A percentile compares a stretch with the other conserved stretches of the same genome.
phyloP scores from a whole-genome alignment of 257 asterid genomes.

The Solanum verrucosum region DNA sequence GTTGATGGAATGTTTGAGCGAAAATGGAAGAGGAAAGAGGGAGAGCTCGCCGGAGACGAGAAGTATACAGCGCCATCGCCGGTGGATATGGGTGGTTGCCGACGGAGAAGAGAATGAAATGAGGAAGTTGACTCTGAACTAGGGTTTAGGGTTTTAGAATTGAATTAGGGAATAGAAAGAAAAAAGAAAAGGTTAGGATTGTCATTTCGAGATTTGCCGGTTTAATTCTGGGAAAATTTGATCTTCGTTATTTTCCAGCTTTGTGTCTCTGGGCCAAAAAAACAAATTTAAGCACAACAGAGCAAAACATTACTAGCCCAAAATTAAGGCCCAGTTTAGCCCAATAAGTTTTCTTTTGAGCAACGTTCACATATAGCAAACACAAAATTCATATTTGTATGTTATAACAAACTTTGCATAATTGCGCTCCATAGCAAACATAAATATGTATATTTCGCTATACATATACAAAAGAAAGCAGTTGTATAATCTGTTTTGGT shows the following conservation, averaged over 20 bases:
- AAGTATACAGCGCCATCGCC: slow-evolving; percentile 16
- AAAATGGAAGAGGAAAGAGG: slow-evolving; percentile 21
- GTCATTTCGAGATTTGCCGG: neutral
- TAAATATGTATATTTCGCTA: no score
- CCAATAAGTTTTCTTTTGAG: neutral
- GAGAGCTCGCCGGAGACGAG: slow-evolving; percentile 29
- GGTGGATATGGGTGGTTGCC: neutral
- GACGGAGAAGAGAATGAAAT: neutral
- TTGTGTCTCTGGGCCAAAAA: neutral
- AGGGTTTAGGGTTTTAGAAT: slow-evolving; percentile 13
- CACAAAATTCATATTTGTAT: no score
- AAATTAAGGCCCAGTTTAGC: neutral
- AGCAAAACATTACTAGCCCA: neutral
- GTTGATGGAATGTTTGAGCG: neutral
- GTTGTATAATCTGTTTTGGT: no score
- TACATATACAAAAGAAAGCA: no score
- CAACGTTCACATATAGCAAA: no score
- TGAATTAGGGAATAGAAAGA: neutral
- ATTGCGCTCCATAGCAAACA: no score
- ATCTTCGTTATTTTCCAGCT: neutral
- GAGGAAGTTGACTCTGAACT: neutral
- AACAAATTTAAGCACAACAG: neutral
- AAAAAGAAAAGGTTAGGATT: neutral
- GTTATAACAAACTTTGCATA: no score
- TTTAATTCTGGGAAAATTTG: neutral